A percentile compares a stretch with the other conserved stretches of the same genome.
These are phyloP conservation scores for Eucalyptus erythrocorys DNA, from an alignment of 345 rosid genomes.

Conservation along the genomic window DNA sequence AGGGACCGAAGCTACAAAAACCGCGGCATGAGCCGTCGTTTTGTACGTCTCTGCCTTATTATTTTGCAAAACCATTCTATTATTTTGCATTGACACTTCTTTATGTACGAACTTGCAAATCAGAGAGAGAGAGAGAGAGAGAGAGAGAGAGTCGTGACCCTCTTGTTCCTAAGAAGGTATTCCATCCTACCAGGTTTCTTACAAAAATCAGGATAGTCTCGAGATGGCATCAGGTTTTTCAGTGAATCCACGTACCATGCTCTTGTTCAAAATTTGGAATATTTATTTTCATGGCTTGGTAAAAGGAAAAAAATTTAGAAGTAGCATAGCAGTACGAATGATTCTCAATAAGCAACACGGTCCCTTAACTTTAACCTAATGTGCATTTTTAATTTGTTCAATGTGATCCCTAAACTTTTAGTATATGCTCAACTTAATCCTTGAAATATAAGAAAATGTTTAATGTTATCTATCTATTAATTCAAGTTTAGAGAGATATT, in stretches of 20 bases:
- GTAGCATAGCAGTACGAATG: neutral
- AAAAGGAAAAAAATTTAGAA: neutral
- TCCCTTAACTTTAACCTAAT: accelerated
- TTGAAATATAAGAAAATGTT: too few relatives aligned
- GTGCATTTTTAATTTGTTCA: too few relatives aligned
- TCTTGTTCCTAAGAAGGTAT: neutral
- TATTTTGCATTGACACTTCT: neutral
- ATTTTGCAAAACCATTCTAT: too few relatives aligned
- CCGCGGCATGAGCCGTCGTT: too few relatives aligned
- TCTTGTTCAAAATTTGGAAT: neutral
- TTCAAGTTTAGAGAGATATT: too few relatives aligned
- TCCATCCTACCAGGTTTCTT: neutral
- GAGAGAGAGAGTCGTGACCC: neutral
- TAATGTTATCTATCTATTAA: too few relatives aligned
- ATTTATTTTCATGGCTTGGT: neutral
- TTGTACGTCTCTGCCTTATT: too few relatives aligned
- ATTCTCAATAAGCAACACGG: neutral
- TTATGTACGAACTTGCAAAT: neutral
- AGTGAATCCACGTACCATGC: too few relatives aligned
- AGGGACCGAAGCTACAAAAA: too few relatives aligned
- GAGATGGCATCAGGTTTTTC: neutral
- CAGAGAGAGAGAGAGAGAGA: neutral
- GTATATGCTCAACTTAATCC: too few relatives aligned
- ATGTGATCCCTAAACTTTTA: too few relatives aligned
- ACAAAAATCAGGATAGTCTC: neutral